These are phyloP conservation scores for Pezicula carpinea DNA, from an alignment of 2,329 filamentous ascomycete genomes.

Conservation along the genomic window DNA sequence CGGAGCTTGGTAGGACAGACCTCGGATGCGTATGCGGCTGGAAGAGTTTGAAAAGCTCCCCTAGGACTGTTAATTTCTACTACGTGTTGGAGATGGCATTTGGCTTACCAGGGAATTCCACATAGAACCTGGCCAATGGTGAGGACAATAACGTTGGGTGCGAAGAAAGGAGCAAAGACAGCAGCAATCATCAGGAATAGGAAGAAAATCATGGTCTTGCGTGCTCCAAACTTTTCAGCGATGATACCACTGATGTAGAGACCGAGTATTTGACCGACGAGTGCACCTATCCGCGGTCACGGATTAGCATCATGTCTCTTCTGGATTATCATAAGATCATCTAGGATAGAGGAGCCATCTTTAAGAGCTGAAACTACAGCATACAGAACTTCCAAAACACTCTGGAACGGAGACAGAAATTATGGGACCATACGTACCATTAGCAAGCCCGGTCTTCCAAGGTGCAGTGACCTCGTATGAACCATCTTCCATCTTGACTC, in stretches of 20 bases:
- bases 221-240: slow-evolving; percentile 38
- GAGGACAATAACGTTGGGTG: slow-evolving; percentile 38
- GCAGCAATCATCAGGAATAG: slow-evolving; percentile 37
- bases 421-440: slow-evolving; percentile 21
- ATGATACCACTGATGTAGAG: slow-evolving; percentile 42
- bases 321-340: too few relatives aligned
- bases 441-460: neutral
- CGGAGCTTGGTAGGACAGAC: slow-evolving; percentile 27
- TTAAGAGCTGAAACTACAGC: too few relatives aligned
- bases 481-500: slow-evolving; percentile 19
- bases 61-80: slow-evolving; percentile 9
- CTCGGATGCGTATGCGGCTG: slow-evolving; percentile 32
- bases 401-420: slow-evolving; percentile 17
- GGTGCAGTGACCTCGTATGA: slow-evolving; percentile 29
- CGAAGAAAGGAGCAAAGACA: slow-evolving; percentile 44
- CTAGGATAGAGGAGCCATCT: too few relatives aligned
- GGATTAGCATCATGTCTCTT: slow-evolving; percentile 27
- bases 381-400: too few relatives aligned
- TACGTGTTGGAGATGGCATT: slow-evolving; percentile 19
- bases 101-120: slow-evolving; percentile 42
- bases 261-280: slow-evolving; percentile 36
- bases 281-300: slow-evolving; percentile 24
- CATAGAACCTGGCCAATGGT: slow-evolving; percentile 42
- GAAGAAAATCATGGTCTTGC: slow-evolving; percentile 40
- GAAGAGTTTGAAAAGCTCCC: slow-evolving; percentile 36